Conservation (phyloP, 2,329 filamentous ascomycete species). For the Hirsutella thompsonii region DNA sequence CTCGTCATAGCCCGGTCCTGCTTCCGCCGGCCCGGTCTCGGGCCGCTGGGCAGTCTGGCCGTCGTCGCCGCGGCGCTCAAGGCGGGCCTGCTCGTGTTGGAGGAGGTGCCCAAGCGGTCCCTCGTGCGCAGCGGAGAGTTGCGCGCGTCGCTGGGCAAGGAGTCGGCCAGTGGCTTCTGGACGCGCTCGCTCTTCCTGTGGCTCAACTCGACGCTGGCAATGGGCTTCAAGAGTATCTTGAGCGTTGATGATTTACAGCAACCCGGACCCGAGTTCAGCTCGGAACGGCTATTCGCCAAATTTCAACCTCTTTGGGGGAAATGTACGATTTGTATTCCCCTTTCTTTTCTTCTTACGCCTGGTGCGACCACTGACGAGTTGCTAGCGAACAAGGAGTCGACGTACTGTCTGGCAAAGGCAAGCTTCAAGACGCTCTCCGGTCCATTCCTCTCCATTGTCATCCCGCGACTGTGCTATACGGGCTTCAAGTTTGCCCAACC, state of each 20-base stretch:
- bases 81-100: slow-evolving; percentile 18
- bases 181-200: slow-evolving; percentile 15
- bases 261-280: slow-evolving; percentile 7
- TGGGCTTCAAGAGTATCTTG: slow-evolving; percentile 18
- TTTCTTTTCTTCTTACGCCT: not conserved
- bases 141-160: not conserved
- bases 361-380: not conserved
- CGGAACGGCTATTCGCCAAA: not conserved
- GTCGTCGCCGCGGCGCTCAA: slow-evolving; percentile 18
- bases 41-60: slow-evolving; percentile 15
- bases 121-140: not conserved
- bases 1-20: slow-evolving; percentile 20
- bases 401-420: slow-evolving; percentile 5
- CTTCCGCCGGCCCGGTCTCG: slow-evolving; percentile 3
- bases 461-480: slow-evolving; percentile 15
- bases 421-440: slow-evolving; percentile 3
- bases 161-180: slow-evolving; percentile 13
- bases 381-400: slow-evolving; percentile 2
- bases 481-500: slow-evolving; percentile 26
- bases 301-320: slow-evolving; percentile 1
- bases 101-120: slow-evolving; percentile 14
- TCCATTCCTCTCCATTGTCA: slow-evolving; percentile 8
- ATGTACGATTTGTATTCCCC: not conserved
- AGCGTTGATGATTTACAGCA: slow-evolving; percentile 17
- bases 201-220: slow-evolving; percentile 13